A percentile compares a stretch with the other conserved stretches of the same genome.
Conservation (phyloP, 2,329 filamentous ascomycete genomes). For the Zasmidium citrigriseum region DNA sequence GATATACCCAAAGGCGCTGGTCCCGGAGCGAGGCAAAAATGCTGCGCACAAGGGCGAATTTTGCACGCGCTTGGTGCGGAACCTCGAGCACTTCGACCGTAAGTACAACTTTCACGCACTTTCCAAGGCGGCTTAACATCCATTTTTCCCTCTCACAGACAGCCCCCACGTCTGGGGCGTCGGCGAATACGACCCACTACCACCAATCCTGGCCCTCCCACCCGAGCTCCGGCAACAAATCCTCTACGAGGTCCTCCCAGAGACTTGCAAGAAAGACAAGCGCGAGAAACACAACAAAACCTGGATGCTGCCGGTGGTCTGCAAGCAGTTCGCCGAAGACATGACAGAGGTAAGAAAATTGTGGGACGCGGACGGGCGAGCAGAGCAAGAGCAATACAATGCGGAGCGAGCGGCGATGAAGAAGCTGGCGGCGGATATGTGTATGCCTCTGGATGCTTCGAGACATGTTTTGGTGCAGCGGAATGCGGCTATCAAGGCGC, state of each 20-base stretch:
- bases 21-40: constrained; percentile 5
- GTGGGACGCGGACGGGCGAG: constrained; percentile 8
- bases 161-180: background rate
- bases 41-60: constrained; percentile 9
- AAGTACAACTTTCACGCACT: constrained; percentile 5
- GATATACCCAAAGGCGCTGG: constrained; percentile 1
- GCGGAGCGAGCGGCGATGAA: background rate
- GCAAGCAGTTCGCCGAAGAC: constrained; percentile 11
- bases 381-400: background rate
- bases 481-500: too few relatives aligned
- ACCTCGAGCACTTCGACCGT: constrained; percentile 12
- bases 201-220: constrained; percentile 13
- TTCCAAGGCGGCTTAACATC: background rate
- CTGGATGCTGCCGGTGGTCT: constrained; percentile 9
- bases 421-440: background rate
- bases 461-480: too few relatives aligned
- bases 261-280: too few relatives aligned
- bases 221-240: constrained; percentile 17
- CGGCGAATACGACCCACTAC: background rate
- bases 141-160: background rate
- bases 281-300: constrained; percentile 3
- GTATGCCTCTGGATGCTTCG: background rate
- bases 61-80: constrained; percentile 13
- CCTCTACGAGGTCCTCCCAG: constrained; percentile 12
- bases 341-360: constrained; percentile 9